A percentile compares a stretch with the other conserved stretches of the same genome.
Evolutionary conservation across 1,139 yeast genomes (phyloP).

Genomic region (Saccharomyces hybrid): DNA sequence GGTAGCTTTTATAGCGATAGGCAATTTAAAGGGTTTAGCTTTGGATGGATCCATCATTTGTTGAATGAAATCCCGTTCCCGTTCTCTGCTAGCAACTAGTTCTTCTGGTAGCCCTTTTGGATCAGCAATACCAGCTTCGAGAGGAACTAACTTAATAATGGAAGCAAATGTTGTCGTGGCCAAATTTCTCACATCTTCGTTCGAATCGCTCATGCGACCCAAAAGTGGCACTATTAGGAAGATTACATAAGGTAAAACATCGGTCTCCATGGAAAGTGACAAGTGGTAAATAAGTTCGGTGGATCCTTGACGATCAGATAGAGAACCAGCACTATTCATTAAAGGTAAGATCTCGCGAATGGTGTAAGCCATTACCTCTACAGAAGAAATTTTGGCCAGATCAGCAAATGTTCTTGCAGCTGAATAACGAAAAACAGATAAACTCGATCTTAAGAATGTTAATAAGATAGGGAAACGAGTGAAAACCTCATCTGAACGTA

Average conservation of each 20-base stretch:
- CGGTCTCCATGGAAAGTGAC: constrained; percentile 78
- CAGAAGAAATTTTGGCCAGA: constrained; percentile 66
- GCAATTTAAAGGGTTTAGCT: constrained; percentile 78
- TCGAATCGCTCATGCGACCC: constrained; percentile 97
- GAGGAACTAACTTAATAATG: constrained; percentile 87
- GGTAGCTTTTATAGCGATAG: constrained; percentile 88
- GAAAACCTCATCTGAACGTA: constrained; percentile 44
- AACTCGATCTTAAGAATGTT: constrained; percentile 58
- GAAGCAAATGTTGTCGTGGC: constrained; percentile 97
- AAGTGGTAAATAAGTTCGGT: constrained; percentile 86
- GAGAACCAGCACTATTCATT: constrained; percentile 69
- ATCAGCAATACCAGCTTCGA: constrained; percentile 96
- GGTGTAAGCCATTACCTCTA: constrained; percentile 67
- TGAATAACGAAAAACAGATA: constrained; percentile 79
- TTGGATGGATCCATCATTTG: constrained; percentile 99
- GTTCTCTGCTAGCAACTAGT: constrained; percentile 78
- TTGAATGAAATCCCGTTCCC: constrained; percentile 88
- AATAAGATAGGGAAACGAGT: constrained; percentile 44
- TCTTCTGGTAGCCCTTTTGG: constrained; percentile 89
- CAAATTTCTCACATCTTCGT: constrained; percentile 76
- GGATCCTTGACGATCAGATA: constrained; percentile 85
- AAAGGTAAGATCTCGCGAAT: constrained; percentile 76
- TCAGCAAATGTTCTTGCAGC: constrained; percentile 88
- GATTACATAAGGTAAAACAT: constrained; percentile 87
- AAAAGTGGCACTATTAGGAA: constrained; percentile 92